Conservation (phyloP, 1,284 basidiomycete species). For the Agaricales sp. region DNA sequence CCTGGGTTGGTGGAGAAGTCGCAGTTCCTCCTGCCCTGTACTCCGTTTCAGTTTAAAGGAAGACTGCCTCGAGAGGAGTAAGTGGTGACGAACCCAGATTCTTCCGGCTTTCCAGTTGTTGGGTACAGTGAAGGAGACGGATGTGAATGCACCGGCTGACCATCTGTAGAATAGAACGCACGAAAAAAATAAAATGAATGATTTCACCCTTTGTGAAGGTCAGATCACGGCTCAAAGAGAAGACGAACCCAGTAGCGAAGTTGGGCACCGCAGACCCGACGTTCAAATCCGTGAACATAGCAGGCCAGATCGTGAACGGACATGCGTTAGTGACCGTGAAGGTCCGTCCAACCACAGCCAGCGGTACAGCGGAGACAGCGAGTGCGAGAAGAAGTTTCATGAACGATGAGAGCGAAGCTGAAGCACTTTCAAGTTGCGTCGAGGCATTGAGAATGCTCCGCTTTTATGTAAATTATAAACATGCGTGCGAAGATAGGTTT, state of each 20-base stretch:
- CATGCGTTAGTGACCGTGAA: not conserved
- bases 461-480: too few relatives aligned
- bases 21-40: slow-evolving; percentile 20
- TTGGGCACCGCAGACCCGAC: slow-evolving; percentile 11
- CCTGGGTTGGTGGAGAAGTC: slow-evolving; percentile 26
- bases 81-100: slow-evolving; percentile 31
- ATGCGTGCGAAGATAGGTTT: too few relatives aligned
- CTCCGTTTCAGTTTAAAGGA: not conserved
- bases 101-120: slow-evolving; percentile 39
- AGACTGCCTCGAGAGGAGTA: slow-evolving; percentile 11
- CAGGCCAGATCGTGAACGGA: not conserved
- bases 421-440: too few relatives aligned
- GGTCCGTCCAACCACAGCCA: not conserved
- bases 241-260: not conserved
- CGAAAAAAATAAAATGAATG: too few relatives aligned
- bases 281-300: too few relatives aligned
- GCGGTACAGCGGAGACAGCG: too few relatives aligned
- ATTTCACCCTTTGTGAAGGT: too few relatives aligned
- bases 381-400: too few relatives aligned
- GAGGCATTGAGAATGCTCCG: too few relatives aligned
- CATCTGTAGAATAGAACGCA: too few relatives aligned
- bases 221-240: too few relatives aligned
- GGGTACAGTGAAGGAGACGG: slow-evolving; percentile 31
- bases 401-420: too few relatives aligned
- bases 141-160: slow-evolving; percentile 27